Evolutionary conservation across 495 filamentous ascomycete species (phyloP), one percentile per base, ranked within the genome.

Genomic region (Hamigera avellanea): DNA sequence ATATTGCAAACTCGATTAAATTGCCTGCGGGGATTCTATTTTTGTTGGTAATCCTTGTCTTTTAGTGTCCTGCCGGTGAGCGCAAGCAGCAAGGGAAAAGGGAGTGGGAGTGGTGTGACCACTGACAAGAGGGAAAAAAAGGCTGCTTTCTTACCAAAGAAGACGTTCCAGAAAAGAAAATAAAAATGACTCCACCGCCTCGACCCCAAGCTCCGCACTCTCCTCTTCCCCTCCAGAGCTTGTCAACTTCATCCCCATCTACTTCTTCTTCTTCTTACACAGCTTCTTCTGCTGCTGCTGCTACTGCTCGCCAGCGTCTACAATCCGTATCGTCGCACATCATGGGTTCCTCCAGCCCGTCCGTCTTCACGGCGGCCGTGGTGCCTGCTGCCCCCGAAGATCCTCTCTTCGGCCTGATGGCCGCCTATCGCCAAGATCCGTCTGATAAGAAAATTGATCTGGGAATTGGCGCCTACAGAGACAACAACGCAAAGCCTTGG

Each of bases 401-500:
- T 62, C 82, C 93, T 41, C 72, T 99, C 47, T 99, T 99, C 52
- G 88, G 91, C 27, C 62, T 99, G 41, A 85, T 88, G 73, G 76
- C 82, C 45, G 87, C 86, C 34, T 96, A 80, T 67, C 75, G 76
- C 48, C 82, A 81, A 30, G 91, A 99, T 47, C 69, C 74, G 26
- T 83, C 76, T 50, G 73, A 81, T 35, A 77, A 83, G 54, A 99
- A 99, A 63, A 81, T 99, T 28, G 91, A 99, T 69, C 59, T 96
- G 46, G 89, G 91, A 38, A 88, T 96, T 67, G 91, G 91, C 47
- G 93, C 93, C 41, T 96, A 99, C 58, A 74, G 91, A 52, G 93
- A 94, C 42, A 67, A 99, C 59, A 79, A 93, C 56, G 87, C 86
- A 34, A 95, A 95, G 64, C 93, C 91, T n/a, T 98, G 93, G 93